Conservation (phyloP, 345 rosid species). For the Brassica incana region DNA sequence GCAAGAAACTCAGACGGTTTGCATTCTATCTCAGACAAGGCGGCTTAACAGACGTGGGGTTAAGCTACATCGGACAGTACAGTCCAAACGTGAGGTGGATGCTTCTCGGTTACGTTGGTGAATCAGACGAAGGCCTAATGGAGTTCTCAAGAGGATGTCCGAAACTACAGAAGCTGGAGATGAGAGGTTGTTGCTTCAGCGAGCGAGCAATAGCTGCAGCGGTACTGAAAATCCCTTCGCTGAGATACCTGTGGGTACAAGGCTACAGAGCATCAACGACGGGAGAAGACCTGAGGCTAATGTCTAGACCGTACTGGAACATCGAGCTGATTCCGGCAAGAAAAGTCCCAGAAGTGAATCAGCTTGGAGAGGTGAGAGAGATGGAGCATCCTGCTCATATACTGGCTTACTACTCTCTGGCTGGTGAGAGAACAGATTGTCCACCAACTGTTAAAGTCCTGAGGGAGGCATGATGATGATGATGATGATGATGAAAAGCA, state of each 20-base stretch:
- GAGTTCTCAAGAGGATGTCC: constrained; percentile 90
- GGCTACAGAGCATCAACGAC: constrained; percentile 66
- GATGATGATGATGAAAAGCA: constrained; percentile 12
- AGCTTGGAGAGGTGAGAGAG: constrained; percentile 36
- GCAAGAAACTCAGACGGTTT: constrained; percentile 77
- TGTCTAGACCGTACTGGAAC: constrained; percentile 96
- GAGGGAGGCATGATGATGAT: constrained; percentile 10
- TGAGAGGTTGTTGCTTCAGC: constrained; percentile 91
- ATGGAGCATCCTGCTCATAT: constrained; percentile 82
- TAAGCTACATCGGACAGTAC: constrained; percentile 71
- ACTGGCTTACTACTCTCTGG: constrained; percentile 91
- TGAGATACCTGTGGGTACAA: constrained; percentile 96
- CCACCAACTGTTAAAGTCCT: constrained; percentile 62
- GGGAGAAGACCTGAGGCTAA: constrained; percentile 61
- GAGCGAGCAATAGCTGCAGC: constrained; percentile 74
- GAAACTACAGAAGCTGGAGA: constrained; percentile 81
- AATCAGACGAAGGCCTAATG: constrained; percentile 69
- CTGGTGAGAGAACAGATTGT: constrained; percentile 85
- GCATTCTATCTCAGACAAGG: constrained; percentile 83
- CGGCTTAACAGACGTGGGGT: constrained; percentile 78
- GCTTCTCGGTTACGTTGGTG: constrained; percentile 89
- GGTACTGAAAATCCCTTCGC: constrained; percentile 58
- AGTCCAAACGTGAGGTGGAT: constrained; percentile 88
- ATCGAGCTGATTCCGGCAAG: constrained; percentile 83
- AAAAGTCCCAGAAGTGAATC: constrained; percentile 34